These are phyloP conservation scores for Metschnikowia bowlesiae DNA, from an alignment of 805 yeast genomes.

Conservation along the genomic window DNA sequence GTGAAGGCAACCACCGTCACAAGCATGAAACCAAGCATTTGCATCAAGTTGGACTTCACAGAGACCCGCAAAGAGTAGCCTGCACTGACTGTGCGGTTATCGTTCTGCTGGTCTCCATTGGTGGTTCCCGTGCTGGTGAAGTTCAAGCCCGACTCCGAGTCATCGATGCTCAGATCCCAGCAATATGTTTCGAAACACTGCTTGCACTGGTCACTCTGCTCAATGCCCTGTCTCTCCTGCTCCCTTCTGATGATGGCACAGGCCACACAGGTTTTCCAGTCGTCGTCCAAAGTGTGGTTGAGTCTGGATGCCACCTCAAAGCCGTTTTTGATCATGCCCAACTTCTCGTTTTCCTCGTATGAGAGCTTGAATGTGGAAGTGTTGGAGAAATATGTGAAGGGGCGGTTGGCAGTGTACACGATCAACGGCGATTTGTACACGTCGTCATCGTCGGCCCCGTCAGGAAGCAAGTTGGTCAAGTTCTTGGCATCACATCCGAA, in stretches of 20 bases:
- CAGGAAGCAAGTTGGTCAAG: conserved; percentile 18
- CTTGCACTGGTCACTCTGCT: conserved; percentile 66
- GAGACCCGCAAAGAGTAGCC: conserved; percentile 13
- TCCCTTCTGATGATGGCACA: conserved; percentile 81
- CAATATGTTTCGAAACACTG: conserved; percentile 70
- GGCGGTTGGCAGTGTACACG: conserved; percentile 29
- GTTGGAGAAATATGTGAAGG: conserved; percentile 26
- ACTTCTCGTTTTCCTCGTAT: conserved; percentile 21
- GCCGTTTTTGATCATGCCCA: conserved; percentile 25
- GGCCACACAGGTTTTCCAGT: conserved; percentile 71
- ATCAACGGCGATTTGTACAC: conserved; percentile 21
- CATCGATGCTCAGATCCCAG: conserved; percentile 53
- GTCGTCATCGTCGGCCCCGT: conserved; percentile 9
- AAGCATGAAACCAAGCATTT: conserved; percentile 20
- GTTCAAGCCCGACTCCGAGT: conserved; percentile 23
- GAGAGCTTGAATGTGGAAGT: conserved; percentile 26
- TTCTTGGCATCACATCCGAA: conserved; percentile 26
- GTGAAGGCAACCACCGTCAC: conserved; percentile 19
- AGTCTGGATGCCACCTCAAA: conserved; percentile 28
- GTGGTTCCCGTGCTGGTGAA: conserved; percentile 40
- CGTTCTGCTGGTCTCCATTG: conserved; percentile 19
- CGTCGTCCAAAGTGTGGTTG: conserved; percentile 62
- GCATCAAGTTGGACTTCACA: conserved; percentile 6
- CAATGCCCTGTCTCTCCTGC: conserved; percentile 59
- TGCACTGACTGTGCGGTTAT: conserved; percentile 19